Base-by-base conservation (phyloP, 495 filamentous ascomycete genomes). In the Podospora sp. region DNA sequence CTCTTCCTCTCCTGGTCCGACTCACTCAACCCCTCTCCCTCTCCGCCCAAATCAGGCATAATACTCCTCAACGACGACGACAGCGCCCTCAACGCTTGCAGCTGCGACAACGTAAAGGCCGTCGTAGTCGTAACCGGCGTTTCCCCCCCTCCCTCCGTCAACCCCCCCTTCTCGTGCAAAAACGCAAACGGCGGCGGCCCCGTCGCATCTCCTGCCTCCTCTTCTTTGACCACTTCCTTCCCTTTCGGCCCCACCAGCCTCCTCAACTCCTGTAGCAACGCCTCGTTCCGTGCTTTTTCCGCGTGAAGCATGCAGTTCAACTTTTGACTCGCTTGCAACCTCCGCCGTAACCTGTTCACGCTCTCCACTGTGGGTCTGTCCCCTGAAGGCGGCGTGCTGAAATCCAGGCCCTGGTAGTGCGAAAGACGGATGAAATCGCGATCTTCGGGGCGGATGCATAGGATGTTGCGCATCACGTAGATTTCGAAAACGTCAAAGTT, bases 401-500 rank as follows among this genome's bases (percentile, higher is more conserved):
- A 77, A 49, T 78, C 77, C 55, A 83, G 71, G 22, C 84, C 73
- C 80, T 93, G 88, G 78, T 99, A 97, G 84, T 97, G 94, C 57
- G 85, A 86, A 63, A 99, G 80, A 60, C 88, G 83, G 65, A 98
- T 88, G 88, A 90, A 97, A 46, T 82, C 78, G 71, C 88, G 85
- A 61, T 96, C 76, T 46, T 91, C 91, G 0, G 88, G 87, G 26
- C 73, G 65, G 35, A 97, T 87, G 11, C 86, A 89, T 69, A 99
- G 81, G 66, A 97, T 91, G 77, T 97, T 97, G 68, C 95, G 84
- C 80, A 99, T 80, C 26, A 90, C 88, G 77, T 92, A 97, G 29
- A 98, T 90, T 72, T 99, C 95, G 76, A 97, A 97, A 63, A 94
- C 92, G 78, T 99, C 97, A 68, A 99, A 91, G 73, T 92, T 94